A percentile compares a stretch with the other conserved stretches of the same genome.
Evolutionary conservation across 78 protist species (phyloP).

Genomic region (Tieghemostelium lacteum): DNA sequence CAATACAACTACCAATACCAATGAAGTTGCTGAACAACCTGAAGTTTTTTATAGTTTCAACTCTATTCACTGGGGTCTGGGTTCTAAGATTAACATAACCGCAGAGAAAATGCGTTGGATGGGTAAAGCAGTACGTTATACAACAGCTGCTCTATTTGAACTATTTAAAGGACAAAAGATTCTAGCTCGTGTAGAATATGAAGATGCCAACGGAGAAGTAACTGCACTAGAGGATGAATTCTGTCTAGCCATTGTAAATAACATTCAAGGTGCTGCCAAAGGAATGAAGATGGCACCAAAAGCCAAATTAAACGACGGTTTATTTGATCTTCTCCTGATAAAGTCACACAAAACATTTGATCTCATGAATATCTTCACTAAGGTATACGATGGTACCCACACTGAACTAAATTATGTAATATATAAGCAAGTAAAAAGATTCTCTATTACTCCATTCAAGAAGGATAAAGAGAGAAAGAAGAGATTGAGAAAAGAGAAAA

Average conservation of each 20-base stretch:
- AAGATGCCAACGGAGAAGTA: constrained; percentile 69
- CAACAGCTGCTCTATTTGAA: constrained; percentile 78
- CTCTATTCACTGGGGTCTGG: constrained; percentile 82
- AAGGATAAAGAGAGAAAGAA: constrained; percentile 75
- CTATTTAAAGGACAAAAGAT: constrained; percentile 73
- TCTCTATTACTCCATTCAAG: constrained; percentile 77
- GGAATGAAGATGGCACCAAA: constrained; percentile 87
- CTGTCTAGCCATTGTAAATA: constrained; percentile 77
- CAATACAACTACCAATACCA: neutral
- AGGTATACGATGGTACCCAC: constrained; percentile 82
- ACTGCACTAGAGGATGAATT: constrained; percentile 70
- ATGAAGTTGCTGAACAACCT: neutral
- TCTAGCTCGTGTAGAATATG: constrained; percentile 75
- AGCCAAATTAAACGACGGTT: constrained; percentile 80
- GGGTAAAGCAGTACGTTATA: constrained; percentile 83
- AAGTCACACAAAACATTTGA: constrained; percentile 67
- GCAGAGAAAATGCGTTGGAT: constrained; percentile 85
- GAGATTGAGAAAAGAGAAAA: constrained; percentile 55
- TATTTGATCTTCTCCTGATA: constrained; percentile 70
- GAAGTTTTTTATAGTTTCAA: constrained; percentile 65
- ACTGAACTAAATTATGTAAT: constrained; percentile 76
- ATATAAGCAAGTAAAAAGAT: constrained; percentile 71
- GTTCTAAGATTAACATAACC: constrained; percentile 72
- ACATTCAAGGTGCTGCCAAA: constrained; percentile 80
- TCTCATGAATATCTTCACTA: constrained; percentile 61